Evolutionary conservation across 257 asterid species (phyloP), one percentile per base, ranked within the genome.

Genomic region (Salvia rosmarinus): DNA sequence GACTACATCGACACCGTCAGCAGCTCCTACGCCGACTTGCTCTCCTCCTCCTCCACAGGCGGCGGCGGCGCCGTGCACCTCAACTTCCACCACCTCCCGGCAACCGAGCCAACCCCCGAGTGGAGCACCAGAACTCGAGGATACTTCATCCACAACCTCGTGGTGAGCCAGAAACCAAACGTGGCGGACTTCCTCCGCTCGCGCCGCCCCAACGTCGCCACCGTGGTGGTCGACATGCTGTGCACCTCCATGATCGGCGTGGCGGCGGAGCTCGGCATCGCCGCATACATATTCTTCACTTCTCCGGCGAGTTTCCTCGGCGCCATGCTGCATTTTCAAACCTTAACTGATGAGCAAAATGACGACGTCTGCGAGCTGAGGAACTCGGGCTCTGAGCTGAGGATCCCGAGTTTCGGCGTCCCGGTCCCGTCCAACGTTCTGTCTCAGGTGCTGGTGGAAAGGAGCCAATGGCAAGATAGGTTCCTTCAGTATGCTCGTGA

Each of bases 111-210:
- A 0, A 9, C 78, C 3, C 85, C 90, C 0, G 90, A 85, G 47
- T 90, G 97, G 97, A 85, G 81, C 81, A 72, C 86, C 32, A 69
- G 44, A 70, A 86, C 84, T 34, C 84, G 91, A 28, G 91, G 94
- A 39, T 81, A 79, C 69, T 90, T 88, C 74, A 80, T 81, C 51
- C 78, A 86, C 74, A 72, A 23, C 64, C 82, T 86, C 28, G 78
- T 90, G 0, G 75, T 70, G 11, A 83, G 84, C 74, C 91, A 85
- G n/a, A 71, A 76, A 46, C 47, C 80, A 0, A 82, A 82, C 30
- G 87, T 84, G 17, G 67, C 82, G 9, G 79, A 69, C 5, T 85
- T 74, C 69, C 75, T 90, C 55, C 37, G 55, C 23, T 71, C 78
- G 0, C 70, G 54, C 58, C 35, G 20, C 46, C 68, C 82, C 3